Base-by-base conservation (phyloP, 2,329 filamentous ascomycete species). In the Stylonectria norvegica region DNA sequence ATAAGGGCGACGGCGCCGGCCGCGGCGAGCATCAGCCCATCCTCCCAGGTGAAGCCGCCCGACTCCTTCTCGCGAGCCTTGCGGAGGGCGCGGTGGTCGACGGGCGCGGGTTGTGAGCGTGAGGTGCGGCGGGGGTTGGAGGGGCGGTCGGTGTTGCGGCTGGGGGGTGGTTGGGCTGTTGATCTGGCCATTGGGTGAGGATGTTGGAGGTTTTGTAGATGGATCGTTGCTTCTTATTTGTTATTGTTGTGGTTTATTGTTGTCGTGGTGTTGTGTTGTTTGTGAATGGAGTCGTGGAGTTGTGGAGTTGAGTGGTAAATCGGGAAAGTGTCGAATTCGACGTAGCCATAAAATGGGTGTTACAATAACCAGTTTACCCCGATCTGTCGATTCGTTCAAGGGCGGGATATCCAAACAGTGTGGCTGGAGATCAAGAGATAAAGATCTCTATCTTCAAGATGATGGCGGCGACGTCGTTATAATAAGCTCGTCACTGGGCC, bases 1-100 rank as follows among this genome's bases (percentile, higher is more conserved):
- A 55, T 97, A 29, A 89, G 52, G 1, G 66, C 51, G 11, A 60
- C 52, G 14, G 63, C 54, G 5, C 63, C 66, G 12, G 65, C 49
- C 17, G 67, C 51, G 6, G 62, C 64, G 3, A 73, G 61, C 14
- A 59, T 55, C 20, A 71, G 42, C 40, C 62, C 66, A 20, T 65
- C 62, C 4, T 56, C 61, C 64, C 68, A 71, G 38, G 64, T 62
- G 53, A 71, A 73, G 20, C 63, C 63, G 5, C 48, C 63, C 4
- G 47, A 38, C 19, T 52, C 48, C 25, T 43, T 51, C 40, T 72
- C 69, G 45, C 64, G 62, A 17, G 23, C 17, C 14, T 52, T 32
- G 27, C 44, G 65, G 65, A 14, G 56, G 58, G n/a, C 61, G 64
- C 4, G 69, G 18, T 33, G 39, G 32, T 27, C 32, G 7, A 28